Evolutionary conservation across 1,284 basidiomycete species (phyloP), one percentile per base, ranked within the genome.

Genomic region (Pseudozyma tsukubaensis): DNA sequence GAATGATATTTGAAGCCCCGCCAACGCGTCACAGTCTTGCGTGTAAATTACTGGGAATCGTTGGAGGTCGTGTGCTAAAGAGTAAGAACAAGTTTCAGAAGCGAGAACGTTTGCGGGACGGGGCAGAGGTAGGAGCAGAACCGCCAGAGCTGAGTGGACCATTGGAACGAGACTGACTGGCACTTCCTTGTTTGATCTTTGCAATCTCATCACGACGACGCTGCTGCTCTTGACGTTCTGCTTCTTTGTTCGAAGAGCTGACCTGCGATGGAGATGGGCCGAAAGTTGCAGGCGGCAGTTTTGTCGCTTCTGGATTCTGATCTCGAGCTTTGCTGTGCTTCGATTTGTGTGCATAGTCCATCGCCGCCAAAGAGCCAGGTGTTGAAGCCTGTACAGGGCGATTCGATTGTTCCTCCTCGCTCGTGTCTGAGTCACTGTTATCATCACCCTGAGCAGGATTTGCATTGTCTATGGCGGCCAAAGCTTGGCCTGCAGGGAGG

Each of bases 131-230:
- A 18, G 16, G 35, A 4, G 39, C 35, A 2, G 13, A 21, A 18
- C 53, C 32, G 13, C 13, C 18, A n/a, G 51, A 43, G 21, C 40
- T 53, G 21, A 19, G 39, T 19, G 9, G 19, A 44, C 18, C 39
- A 19, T 4, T 21, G 19, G 11, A 45, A 4, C 11, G 18, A 24
- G 43, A 4, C 13, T 45, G 43, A 21, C n/a, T 45, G 7, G 43
- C 12, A 21, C 13, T 21, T 7, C 65, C 59, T 11, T 55, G 44
- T 42, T 68, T 68, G 52, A 68, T 58, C 4, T n/a, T 52, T 13
- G 65, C 65, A 13, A 68, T 68, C 47, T 68, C 45, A 37, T 61
- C 19, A n/a, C 59, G 59, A 13, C 65, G 59, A 44, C 65, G 65
- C 11, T 45, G 50, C 21, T 68, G 65, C 29, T 68, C 50, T 1